These are phyloP conservation scores for Solanum sejunctum DNA, from an alignment of 257 asterid species.

Conservation along the genomic window DNA sequence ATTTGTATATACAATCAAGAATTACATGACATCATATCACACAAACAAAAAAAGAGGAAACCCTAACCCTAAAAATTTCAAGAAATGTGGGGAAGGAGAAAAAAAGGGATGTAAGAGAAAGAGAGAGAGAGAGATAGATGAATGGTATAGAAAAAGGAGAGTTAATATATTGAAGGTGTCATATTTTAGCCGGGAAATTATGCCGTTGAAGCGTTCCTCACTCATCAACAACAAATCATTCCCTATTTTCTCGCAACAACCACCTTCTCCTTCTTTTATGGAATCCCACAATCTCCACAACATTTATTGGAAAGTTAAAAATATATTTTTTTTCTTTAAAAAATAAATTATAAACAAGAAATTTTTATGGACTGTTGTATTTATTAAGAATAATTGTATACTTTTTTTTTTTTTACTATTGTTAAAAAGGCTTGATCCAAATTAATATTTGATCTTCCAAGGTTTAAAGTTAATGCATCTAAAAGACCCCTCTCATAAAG, in stretches of 20 bases:
- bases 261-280: not conserved
- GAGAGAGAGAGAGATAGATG: not conserved
- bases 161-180: too few species aligned
- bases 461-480: too few species aligned
- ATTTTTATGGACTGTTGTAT: too few species aligned
- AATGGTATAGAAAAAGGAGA: not conserved
- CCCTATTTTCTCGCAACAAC: not conserved
- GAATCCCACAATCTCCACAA: not conserved
- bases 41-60: not conserved
- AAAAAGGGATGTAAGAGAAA: not conserved
- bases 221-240: not conserved
- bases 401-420: too few species aligned
- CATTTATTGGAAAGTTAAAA: too few species aligned
- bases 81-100: not conserved
- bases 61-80: not conserved
- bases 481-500: too few species aligned
- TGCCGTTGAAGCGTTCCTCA: constrained; percentile 3
- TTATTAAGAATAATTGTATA: too few species aligned
- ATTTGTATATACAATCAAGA: not conserved
- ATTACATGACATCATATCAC: not conserved
- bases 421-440: too few species aligned
- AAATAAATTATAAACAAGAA: too few species aligned
- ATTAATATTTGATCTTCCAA: too few species aligned
- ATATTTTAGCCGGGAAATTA: not conserved
- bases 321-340: too few species aligned